Percentiles rank a stretch among this genome's conserved stretches.
Conservation (phyloP, 257 asterid genomes). For the Lavandula angustifolia region DNA sequence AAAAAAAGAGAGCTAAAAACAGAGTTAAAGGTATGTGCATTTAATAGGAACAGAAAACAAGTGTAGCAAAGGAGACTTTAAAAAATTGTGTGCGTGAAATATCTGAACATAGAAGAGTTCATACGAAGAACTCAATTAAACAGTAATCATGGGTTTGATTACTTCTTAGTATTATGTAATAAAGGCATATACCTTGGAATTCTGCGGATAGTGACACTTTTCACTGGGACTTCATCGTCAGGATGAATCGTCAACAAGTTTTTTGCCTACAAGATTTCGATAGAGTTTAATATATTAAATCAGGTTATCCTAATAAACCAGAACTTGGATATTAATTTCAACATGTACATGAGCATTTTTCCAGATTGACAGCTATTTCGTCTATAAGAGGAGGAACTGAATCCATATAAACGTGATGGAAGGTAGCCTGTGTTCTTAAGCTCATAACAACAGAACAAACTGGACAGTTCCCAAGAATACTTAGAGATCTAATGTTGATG, state of each 20-base stretch:
- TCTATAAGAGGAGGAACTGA: not conserved
- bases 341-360: not conserved
- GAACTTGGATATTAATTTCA: slow-evolving; percentile 7
- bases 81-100: not conserved
- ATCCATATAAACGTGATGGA: not conserved
- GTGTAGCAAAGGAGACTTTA: no score
- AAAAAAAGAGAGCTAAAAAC: not conserved
- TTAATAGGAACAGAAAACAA: slow-evolving; percentile 4
- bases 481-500: not conserved
- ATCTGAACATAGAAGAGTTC: slow-evolving; percentile 5
- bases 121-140: slow-evolving; percentile 9
- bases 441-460: no score
- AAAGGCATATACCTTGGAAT: slow-evolving; percentile 96
- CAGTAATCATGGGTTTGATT: not conserved
- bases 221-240: slow-evolving; percentile 81
- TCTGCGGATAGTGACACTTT: slow-evolving; percentile 84
- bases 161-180: no score
- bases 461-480: no score
- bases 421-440: no score
- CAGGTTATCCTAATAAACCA: slow-evolving; percentile 13
- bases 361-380: not conserved
- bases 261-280: slow-evolving; percentile 56
- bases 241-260: slow-evolving; percentile 87
- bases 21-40: not conserved
- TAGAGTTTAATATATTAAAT: not conserved